A percentile compares a stretch with the other conserved stretches of the same genome.
Evolutionary conservation across 2,329 filamentous ascomycete genomes (phyloP).

Genomic region (Xenoacremonium recifei): DNA sequence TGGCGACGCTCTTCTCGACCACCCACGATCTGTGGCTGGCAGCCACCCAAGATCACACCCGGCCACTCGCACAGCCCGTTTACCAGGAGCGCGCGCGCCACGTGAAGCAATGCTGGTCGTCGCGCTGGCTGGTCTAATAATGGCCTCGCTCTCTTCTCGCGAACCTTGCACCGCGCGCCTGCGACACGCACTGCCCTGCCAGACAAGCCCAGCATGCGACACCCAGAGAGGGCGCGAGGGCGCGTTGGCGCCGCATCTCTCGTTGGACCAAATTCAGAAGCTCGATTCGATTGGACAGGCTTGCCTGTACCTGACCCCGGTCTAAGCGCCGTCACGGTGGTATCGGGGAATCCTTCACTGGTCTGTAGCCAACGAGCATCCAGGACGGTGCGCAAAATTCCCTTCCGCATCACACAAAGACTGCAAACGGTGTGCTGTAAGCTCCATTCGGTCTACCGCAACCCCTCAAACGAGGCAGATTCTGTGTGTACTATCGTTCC

Average conservation of each 20-base stretch:
- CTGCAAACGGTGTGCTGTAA: no score
- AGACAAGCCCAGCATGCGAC: not conserved
- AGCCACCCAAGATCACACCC: constrained; percentile 10
- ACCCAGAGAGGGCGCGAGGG: not conserved
- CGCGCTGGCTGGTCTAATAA: constrained; percentile 2
- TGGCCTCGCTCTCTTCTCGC: no score
- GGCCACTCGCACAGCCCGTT: constrained; percentile 5
- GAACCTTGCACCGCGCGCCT: no score
- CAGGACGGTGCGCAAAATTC: constrained; percentile 11
- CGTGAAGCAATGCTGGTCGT: constrained; percentile 6
- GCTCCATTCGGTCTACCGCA: no score
- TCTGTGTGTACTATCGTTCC: no score
- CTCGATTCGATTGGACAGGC: constrained; percentile 5
- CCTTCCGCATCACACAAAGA: constrained; percentile 1
- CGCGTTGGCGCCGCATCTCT: not conserved
- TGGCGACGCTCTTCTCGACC: constrained; percentile 9
- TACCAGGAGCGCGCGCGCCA: constrained; percentile 12
- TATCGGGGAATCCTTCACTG: constrained; percentile 9
- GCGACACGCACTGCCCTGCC: not conserved
- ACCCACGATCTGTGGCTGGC: constrained; percentile 10
- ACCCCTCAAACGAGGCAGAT: no score
- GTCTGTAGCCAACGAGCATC: constrained; percentile 11
- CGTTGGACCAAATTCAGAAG: not conserved
- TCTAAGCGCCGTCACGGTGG: constrained; percentile 15
- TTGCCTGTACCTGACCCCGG: constrained; percentile 8